Evolutionary conservation across 345 rosid genomes (phyloP), one percentile per base, ranked within the genome.

Genomic region (Dipteronia dyeriana): DNA sequence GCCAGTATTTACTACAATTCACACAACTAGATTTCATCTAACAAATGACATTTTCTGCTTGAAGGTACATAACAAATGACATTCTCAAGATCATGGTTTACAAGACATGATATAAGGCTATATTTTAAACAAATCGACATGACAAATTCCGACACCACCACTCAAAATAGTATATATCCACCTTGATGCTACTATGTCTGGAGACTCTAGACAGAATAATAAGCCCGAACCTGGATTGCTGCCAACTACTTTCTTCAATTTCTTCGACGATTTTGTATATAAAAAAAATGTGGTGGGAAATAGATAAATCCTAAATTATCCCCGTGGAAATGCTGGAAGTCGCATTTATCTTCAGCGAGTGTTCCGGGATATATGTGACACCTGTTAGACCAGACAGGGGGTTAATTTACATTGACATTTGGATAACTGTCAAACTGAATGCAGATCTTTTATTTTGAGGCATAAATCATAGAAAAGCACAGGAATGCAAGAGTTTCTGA

Each of bases 291-390:
- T 57, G 64, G 73, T 49, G 60, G 9, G 39, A 70, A 74, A 19
- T 12, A 11, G 20, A 56, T 25, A 49, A 53, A 63, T 72, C 65
- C 86, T 91, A 91, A 70, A 85, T 74, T 49, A 94, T 87, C 79
- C 91, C 93, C 0, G 92, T 85, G 77, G 93, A 92, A 80, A 94
- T 82, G 86, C 99, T 91, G 75, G 95, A 88, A 20, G 97, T 91
- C 29, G 99, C 92, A 79, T 92, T 97, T 87, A 97, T 97, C 92
- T 87, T 89, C 82, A 92, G 83, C 0, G 97, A 89, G 81, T 88
- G 90, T 89, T 97, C 97, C 8, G 99, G 97, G 57, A 91, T 80
- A 82, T 92, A 97, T 4, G 94, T 90, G 10, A 87, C 84, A 88
- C 97, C 99, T 97, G 97, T 78, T 54, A 79, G 29, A n/a, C 71